Base-by-base conservation (phyloP, 139 green algal genomes). In the Limnomonas spitsbergensis region DNA sequence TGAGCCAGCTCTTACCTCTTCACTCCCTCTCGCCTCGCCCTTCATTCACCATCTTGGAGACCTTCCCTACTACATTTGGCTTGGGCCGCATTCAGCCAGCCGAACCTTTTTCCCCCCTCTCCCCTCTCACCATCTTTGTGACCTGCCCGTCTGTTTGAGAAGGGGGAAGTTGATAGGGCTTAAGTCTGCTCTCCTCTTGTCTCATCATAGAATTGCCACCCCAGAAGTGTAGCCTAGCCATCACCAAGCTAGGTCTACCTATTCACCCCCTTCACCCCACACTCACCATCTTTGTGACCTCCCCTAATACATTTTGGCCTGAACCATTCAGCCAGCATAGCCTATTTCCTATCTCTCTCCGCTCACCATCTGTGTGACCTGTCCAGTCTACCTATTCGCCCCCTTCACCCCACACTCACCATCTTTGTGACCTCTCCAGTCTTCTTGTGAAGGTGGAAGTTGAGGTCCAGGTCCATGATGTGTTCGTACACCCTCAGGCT, bases 361-460 rank as follows among this genome's bases (percentile, higher is more conserved):
- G 42, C 42, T 9, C 42, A 54, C 6, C 42, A 6, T 6, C 42
- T 9, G 7, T 54, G 42, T 54, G 42, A 9, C 42, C 42, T 9
- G 7, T 32, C 34, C 56, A 69, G n/a, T 69, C 14, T 37, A 14
- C 24, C 56, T 69, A 6, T 9, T 34, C 34, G 31, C 26, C 56
- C 34, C 56, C 42, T 9, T 6, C 42, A 54, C 9, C 42, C 42
- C 42, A 6, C 9, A 6, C 68, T 74, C 68, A 32, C 68, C 68
- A 76, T 61, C 38, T 76, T 83, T 3, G 72, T 83, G 26, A 83
- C 61, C 66, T 83, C 79, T 37, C 69, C 93, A 0, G 93, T 97
- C 83, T 95, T 95, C 38, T 90, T 80, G 36, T 85, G 83, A 67
- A 98, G 87, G 83, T 97, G 94, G 80, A 93, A 97, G n/a, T 85